phyloP scores from a whole-genome alignment of 2,329 filamentous ascomycete genomes.

The Pleoardoris graminearum region DNA sequence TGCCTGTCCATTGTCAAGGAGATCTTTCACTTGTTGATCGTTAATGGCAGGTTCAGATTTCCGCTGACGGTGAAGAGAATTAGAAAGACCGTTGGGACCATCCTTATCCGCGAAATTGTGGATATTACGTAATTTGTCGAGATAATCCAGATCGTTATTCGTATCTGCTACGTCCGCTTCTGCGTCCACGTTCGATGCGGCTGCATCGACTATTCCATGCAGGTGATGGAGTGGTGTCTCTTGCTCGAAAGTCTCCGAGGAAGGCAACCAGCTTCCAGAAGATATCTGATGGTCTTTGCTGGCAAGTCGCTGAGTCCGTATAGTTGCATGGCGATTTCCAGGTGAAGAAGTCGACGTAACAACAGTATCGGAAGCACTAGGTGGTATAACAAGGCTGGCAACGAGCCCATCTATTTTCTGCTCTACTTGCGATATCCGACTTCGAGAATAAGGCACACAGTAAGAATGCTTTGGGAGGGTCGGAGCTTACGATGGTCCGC shows the following conservation, averaged over 20 bases:
- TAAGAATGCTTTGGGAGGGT: not conserved
- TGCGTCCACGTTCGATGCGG: conserved; percentile 4
- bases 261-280: conserved; percentile 35
- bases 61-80: conserved; percentile 16
- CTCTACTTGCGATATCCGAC: conserved; percentile 43
- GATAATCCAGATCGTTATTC: conserved; percentile 22
- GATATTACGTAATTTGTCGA: conserved; percentile 31
- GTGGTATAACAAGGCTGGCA: conserved; percentile 32
- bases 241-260: conserved; percentile 29
- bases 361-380: conserved; percentile 7
- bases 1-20: conserved; percentile 30
- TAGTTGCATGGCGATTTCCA: not conserved
- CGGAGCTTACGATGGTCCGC: conserved; percentile 40
- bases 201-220: not conserved
- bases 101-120: conserved; percentile 27
- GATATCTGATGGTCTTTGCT: conserved; percentile 9
- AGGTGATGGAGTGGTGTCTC: conserved; percentile 3
- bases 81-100: conserved; percentile 15
- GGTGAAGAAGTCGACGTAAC: not conserved
- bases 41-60: conserved; percentile 28
- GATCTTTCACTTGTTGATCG: conserved; percentile 20
- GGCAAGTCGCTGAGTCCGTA: not conserved
- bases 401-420: conserved; percentile 43
- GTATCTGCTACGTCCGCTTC: conserved; percentile 20
- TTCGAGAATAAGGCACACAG: conserved; percentile 10